These are phyloP conservation scores for Aquanectria penicillioides DNA, from an alignment of 2,329 filamentous ascomycete species.

Conservation along the genomic window DNA sequence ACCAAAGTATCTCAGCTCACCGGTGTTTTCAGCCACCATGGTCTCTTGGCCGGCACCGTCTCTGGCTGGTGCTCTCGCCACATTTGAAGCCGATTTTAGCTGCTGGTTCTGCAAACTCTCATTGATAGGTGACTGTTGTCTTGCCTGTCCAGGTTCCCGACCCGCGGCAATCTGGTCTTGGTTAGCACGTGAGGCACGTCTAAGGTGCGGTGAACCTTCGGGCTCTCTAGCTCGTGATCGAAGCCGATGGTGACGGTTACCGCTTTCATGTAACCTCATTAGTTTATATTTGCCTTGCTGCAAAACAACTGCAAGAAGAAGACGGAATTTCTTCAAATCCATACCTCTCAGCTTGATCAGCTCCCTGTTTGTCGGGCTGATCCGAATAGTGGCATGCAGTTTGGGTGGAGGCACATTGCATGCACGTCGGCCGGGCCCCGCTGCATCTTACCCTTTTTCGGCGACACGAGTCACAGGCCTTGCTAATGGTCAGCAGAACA, in stretches of 20 bases:
- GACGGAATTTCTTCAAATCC: background rate
- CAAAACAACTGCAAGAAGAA: too few species aligned
- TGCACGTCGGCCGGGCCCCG: constrained; percentile 1
- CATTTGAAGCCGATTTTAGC: background rate
- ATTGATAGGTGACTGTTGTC: background rate
- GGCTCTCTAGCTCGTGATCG: background rate
- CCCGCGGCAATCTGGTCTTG: background rate
- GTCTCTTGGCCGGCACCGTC: background rate
- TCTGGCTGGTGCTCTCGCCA: background rate
- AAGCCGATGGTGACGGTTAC: too few species aligned
- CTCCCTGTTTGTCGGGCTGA: background rate
- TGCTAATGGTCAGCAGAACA: background rate
- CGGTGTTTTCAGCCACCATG: constrained; percentile 13
- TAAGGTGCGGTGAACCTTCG: background rate
- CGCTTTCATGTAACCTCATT: background rate
- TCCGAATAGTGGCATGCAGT: constrained; percentile 10
- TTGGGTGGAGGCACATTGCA: background rate
- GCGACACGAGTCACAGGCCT: constrained; percentile 17
- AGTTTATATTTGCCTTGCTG: background rate
- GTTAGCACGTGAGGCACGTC: background rate
- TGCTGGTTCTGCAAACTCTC: background rate
- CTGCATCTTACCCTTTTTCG: constrained; percentile 11
- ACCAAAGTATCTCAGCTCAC: constrained; percentile 18
- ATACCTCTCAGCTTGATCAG: background rate
- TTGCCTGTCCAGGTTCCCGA: background rate